Percentiles rank a stretch among this genome's conserved stretches.
phyloP scores from a whole-genome alignment of 2,329 filamentous ascomycete species.

The Penicillium frequentans region DNA sequence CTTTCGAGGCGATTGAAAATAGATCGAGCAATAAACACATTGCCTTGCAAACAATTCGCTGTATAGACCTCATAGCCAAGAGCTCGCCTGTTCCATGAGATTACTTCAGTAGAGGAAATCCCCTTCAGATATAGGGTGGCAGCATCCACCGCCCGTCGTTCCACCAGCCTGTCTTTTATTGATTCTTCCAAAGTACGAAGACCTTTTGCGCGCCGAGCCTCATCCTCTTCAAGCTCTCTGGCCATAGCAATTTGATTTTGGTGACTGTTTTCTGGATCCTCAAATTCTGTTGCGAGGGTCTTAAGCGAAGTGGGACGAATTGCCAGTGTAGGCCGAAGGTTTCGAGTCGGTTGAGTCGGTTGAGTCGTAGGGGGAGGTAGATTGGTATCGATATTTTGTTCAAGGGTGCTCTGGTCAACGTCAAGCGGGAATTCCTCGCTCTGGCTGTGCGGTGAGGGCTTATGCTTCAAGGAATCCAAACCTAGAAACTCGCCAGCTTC shows the following conservation, averaged over 20 bases:
- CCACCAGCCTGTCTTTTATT: constrained; percentile 28
- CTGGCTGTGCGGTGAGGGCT: constrained; percentile 13
- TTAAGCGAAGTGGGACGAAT: background rate
- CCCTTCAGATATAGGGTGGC: constrained; percentile 38
- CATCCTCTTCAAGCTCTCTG: constrained; percentile 10
- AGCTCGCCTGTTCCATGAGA: constrained; percentile 29
- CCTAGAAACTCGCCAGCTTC: constrained; percentile 46
- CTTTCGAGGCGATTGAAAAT: constrained; percentile 37
- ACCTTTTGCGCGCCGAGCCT: background rate
- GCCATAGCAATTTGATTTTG: constrained; percentile 10
- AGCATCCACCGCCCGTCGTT: constrained; percentile 34
- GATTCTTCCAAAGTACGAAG: constrained; percentile 16
- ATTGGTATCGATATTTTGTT: background rate
- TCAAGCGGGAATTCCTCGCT: background rate
- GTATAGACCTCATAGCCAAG: constrained; percentile 35
- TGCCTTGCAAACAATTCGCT: constrained; percentile 37
- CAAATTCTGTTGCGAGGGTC: background rate
- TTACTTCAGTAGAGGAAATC: constrained; percentile 15
- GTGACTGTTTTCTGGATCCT: background rate
- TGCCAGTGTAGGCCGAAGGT: background rate
- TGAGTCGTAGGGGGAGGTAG: background rate
- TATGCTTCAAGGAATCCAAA: constrained; percentile 35
- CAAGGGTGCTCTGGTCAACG: background rate
- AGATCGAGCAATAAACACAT: constrained; percentile 39
- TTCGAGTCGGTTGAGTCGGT: no score